Conservation (phyloP, 768 basidiomycete species). For the Lactarius hengduanensis region DNA sequence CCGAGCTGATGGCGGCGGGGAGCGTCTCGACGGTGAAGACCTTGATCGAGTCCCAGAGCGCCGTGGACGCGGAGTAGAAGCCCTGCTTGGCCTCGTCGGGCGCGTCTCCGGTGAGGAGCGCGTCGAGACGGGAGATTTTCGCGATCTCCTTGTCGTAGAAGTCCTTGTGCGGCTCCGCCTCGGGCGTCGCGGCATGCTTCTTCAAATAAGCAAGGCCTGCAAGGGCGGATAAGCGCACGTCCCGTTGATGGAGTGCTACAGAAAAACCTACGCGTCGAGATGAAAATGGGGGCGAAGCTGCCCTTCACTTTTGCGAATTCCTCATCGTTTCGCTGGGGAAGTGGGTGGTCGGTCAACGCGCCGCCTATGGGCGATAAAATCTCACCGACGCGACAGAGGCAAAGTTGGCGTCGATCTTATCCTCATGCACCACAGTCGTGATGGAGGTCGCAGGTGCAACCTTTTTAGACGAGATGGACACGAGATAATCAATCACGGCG, state of each 20-base stretch:
- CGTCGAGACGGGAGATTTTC: slow-evolving; percentile 41
- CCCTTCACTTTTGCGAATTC: slow-evolving; percentile 42
- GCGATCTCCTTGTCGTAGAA: slow-evolving; percentile 47
- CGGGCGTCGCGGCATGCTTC: slow-evolving; percentile 37
- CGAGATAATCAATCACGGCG: slow-evolving; percentile 44
- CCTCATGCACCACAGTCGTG: slow-evolving; percentile 44
- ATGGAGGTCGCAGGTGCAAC: slow-evolving; percentile 39
- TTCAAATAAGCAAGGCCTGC: slow-evolving; percentile 46
- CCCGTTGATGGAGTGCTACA: neutral
- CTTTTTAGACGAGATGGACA: slow-evolving; percentile 40
- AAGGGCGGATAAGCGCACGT: neutral
- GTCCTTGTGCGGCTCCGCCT: slow-evolving; percentile 39
- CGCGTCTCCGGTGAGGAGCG: slow-evolving; percentile 43
- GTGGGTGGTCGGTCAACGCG: neutral
- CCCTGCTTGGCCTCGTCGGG: slow-evolving; percentile 37
- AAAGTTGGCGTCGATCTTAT: slow-evolving; percentile 53
- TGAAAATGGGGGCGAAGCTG: slow-evolving; percentile 38
- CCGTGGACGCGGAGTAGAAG: slow-evolving; percentile 42
- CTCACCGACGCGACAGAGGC: slow-evolving; percentile 43
- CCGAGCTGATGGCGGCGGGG: slow-evolving; percentile 41
- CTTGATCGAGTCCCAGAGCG: slow-evolving; percentile 41
- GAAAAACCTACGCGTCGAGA: slow-evolving; percentile 41
- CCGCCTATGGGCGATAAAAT: neutral
- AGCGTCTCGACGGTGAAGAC: slow-evolving; percentile 43
- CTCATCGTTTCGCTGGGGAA: slow-evolving; percentile 43